These are phyloP conservation scores for Bolboschoenus planiculmis DNA, from an alignment of 176 grass and related monocot genomes.

Conservation along the genomic window DNA sequence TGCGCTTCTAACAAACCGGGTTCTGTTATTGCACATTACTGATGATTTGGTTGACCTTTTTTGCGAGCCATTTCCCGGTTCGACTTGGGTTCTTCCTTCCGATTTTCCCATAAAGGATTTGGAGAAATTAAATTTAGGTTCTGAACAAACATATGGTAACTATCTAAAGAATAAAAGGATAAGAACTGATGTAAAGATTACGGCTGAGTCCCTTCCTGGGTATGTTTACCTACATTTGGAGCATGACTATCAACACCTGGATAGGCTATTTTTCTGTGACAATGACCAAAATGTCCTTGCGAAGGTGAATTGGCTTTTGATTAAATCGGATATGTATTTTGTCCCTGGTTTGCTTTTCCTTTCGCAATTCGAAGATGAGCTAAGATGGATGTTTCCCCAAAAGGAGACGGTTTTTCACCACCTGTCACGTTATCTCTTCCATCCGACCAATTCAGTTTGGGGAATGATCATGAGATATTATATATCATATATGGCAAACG, in stretches of 20 bases:
- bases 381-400: conserved; percentile 53
- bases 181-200: conserved; percentile 30
- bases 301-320: conserved; percentile 53
- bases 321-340: conserved; percentile 64
- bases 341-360: conserved; percentile 53
- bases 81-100: conserved; percentile 58
- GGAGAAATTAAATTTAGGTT: conserved; percentile 25
- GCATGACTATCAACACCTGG: conserved; percentile 36
- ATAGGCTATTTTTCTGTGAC: conserved; percentile 68
- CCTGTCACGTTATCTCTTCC: conserved; percentile 62
- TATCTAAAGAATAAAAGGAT: conserved; percentile 41
- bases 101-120: conserved; percentile 51
- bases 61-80: conserved; percentile 71
- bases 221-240: conserved; percentile 56
- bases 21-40: conserved; percentile 61
- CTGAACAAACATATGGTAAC: conserved; percentile 57
- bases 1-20: conserved; percentile 46
- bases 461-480: conserved; percentile 50
- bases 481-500: conserved; percentile 42
- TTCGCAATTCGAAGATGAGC: conserved; percentile 43
- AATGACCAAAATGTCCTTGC: conserved; percentile 54
- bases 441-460: conserved; percentile 54
- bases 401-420: conserved; percentile 71
- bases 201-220: conserved; percentile 15
- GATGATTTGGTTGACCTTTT: conserved; percentile 52